A percentile compares a stretch with the other conserved stretches of the same genome.
phyloP scores from a whole-genome alignment of 2,329 filamentous ascomycete genomes.

The Claviceps sp. region DNA sequence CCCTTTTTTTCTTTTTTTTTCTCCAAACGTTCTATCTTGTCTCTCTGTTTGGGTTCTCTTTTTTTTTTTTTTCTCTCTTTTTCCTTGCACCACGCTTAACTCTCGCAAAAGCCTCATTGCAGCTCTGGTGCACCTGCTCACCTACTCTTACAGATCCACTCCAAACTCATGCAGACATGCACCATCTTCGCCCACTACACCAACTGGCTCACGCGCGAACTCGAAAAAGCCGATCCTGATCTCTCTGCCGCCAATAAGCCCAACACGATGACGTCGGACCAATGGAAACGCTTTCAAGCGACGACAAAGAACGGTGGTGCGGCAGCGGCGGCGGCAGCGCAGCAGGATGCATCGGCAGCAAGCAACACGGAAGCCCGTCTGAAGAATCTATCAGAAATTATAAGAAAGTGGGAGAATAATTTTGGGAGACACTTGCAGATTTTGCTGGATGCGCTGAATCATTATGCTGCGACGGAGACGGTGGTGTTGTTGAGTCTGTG shows the following conservation, averaged over 20 bases:
- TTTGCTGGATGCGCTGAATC: slow-evolving; percentile 85
- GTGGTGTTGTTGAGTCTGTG: slow-evolving; percentile 85
- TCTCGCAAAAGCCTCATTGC: not conserved
- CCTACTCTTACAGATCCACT: slow-evolving; percentile 45
- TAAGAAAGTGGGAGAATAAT: slow-evolving; percentile 85
- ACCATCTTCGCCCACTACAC: slow-evolving; percentile 89
- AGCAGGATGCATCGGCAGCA: slow-evolving; percentile 10
- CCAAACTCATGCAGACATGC: slow-evolving; percentile 92
- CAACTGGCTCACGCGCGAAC: slow-evolving; percentile 69
- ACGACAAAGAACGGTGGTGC: slow-evolving; percentile 18
- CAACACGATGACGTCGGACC: slow-evolving; percentile 43
- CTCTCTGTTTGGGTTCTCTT: not conserved
- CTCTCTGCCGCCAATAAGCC: slow-evolving; percentile 49
- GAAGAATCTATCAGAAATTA: slow-evolving; percentile 69
- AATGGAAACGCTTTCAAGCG: slow-evolving; percentile 45
- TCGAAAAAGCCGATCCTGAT: slow-evolving; percentile 74
- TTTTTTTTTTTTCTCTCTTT: not conserved
- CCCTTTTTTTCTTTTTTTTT: not conserved
- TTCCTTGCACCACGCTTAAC: not conserved
- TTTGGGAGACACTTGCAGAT: slow-evolving; percentile 90
- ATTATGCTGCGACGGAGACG: slow-evolving; percentile 94
- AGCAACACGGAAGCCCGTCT: slow-evolving; percentile 38
- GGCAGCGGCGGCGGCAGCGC: slow-evolving; percentile 8
- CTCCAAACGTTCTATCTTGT: not conserved
- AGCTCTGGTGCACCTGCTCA: slow-evolving; percentile 3